Percentiles rank a stretch among this genome's conserved stretches.
Evolutionary conservation across 129 eudicot species (phyloP).

Genomic region (Calendula officinalis): DNA sequence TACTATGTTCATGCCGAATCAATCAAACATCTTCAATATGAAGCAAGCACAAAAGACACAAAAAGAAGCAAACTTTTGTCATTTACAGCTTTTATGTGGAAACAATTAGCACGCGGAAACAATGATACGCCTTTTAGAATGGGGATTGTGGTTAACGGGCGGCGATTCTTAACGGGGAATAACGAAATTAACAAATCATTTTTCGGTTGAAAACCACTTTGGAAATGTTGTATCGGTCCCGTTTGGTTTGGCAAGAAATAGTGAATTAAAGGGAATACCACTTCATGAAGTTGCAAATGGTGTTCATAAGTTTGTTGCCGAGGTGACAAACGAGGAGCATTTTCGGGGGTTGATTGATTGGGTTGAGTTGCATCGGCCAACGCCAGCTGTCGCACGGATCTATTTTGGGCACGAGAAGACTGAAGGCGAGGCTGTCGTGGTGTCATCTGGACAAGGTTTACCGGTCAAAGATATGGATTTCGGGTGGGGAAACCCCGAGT

Average conservation of each 20-base stretch:
- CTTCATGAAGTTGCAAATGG: constrained; percentile 26
- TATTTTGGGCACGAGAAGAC: constrained; percentile 26
- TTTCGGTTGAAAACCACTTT: constrained; percentile 32
- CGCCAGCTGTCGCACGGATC: constrained; percentile 38
- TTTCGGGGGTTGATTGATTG: constrained; percentile 48
- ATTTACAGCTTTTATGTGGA: constrained; percentile 49
- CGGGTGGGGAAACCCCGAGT: constrained; percentile 64
- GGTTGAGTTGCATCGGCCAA: constrained; percentile 49
- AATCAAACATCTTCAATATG: constrained; percentile 36
- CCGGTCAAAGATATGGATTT: constrained; percentile 53
- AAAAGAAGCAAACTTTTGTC: constrained; percentile 41
- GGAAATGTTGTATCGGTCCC: constrained; percentile 63
- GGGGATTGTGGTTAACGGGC: constrained; percentile 53
- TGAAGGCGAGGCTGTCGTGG: constrained; percentile 46
- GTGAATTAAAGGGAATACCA: constrained; percentile 30
- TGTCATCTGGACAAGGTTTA: constrained; percentile 63
- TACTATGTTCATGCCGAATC: constrained; percentile 30
- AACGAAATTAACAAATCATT: background rate
- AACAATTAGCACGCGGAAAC: constrained; percentile 24
- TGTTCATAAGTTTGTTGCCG: constrained; percentile 36
- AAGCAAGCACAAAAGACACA: constrained; percentile 28
- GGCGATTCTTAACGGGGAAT: constrained; percentile 21
- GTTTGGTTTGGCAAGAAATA: constrained; percentile 22
- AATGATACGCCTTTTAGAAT: constrained; percentile 29
- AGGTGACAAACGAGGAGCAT: constrained; percentile 37